Base-by-base conservation (phyloP, 2,329 filamentous ascomycete species). In the Xylariaceae sp. region DNA sequence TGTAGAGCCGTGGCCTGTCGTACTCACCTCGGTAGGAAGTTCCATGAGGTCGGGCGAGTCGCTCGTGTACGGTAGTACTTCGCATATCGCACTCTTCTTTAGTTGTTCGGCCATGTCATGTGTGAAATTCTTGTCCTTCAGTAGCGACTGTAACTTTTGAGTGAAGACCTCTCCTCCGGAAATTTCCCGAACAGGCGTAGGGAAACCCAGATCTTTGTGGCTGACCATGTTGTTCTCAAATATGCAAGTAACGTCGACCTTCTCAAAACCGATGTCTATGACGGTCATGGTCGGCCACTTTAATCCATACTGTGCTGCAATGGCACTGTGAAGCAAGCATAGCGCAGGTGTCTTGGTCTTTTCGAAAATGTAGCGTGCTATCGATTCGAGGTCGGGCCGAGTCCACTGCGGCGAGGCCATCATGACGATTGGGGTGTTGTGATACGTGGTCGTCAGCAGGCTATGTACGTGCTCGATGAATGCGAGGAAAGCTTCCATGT, bases 341-440 rank as follows among this genome's bases (percentile, higher is more conserved):
- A 98, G 85, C 0, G 88, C 89, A 0, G 93, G 93, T 0, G 89
- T 93, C 69, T 91, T 93, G 61, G 95, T 95, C 67, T 93, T 94
- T 66, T 98, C 93, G 58, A 98, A 98, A 50, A 97, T 81, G 71
- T 95, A 98, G 49, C 93, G 88, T 12, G 90, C 87, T 51, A 98
- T 83, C 30, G 78, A 79, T 66, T 97, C 91, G 61, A 85, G 85
- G 64, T 96, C 89, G 48, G 85, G 83, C 8, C 86, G 81, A 3
- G 89, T 89, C 91, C 93, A 98, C 53, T 83, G 84, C 3, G 93
- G 90, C 53, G 95, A 87, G 7, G 86, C 79, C 65, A 97, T 85
- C 48, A 98, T 79, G 63, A 97, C 76, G 50, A 98, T 88, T 2
- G 93, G 90, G 0, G 91, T 96, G 68, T 96, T 96, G 68, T 97